Percentiles rank a stretch among this genome's conserved stretches.
phyloP scores from a whole-genome alignment of 2,329 filamentous ascomycete species.

The Trichophyton mentagrophytes region DNA sequence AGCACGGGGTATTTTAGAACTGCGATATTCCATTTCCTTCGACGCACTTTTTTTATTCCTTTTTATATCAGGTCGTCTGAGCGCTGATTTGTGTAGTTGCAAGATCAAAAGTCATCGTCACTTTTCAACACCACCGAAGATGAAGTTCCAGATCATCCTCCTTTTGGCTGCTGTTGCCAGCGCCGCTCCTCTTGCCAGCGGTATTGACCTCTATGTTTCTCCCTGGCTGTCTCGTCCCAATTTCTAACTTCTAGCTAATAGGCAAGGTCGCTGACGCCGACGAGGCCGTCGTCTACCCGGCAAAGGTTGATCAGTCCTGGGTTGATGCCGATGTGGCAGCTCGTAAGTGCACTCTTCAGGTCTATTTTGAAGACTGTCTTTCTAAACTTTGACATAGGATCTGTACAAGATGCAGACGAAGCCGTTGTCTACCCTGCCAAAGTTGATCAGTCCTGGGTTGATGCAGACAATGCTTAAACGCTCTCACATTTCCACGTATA shows the following conservation, averaged over 20 bases:
- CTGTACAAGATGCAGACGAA: neutral
- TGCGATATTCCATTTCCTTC: no score
- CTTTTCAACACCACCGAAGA: neutral
- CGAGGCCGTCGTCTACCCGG: neutral
- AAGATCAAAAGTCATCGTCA: neutral
- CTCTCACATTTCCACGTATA: no score
- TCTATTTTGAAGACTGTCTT: neutral
- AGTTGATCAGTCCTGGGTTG: neutral
- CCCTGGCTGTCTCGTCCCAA: neutral
- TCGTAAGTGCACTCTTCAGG: neutral
- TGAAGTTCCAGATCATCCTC: neutral
- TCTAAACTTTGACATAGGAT: neutral
- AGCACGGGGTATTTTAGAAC: no score
- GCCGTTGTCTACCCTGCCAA: neutral
- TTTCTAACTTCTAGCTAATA: neutral
- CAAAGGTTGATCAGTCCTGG: neutral
- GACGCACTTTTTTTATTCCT: no score
- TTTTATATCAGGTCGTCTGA: no score
- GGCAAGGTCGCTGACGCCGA: neutral
- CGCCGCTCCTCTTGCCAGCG: neutral
- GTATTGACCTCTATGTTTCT: neutral
- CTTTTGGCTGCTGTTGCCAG: neutral
- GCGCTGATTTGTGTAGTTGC: neutral
- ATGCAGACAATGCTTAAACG: neutral
- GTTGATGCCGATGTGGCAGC: neutral